A percentile compares a stretch with the other conserved stretches of the same genome.
Evolutionary conservation across 2,329 filamentous ascomycete species (phyloP).

Genomic region (Mollisiaceae sp.): DNA sequence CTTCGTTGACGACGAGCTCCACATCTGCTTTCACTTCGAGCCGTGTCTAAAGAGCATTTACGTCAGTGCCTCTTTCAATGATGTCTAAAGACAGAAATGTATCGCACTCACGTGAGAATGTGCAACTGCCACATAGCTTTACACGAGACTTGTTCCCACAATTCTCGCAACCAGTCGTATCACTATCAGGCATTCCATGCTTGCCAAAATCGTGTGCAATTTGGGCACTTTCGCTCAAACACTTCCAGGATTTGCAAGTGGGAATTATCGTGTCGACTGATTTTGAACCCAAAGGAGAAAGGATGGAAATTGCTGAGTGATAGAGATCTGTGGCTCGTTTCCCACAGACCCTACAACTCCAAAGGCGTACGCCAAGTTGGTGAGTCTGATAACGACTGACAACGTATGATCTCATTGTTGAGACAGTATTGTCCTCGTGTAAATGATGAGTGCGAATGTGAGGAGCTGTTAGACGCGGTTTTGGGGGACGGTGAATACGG

Average conservation of each 20-base stretch:
- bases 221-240: slow-evolving; percentile 8
- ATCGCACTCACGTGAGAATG: slow-evolving; percentile 17
- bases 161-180: slow-evolving; percentile 13
- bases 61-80: not conserved
- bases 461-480: not conserved
- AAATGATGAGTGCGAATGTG: not conserved
- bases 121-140: slow-evolving; percentile 16
- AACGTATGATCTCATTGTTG: slow-evolving; percentile 4
- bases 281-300: slow-evolving; percentile 11
- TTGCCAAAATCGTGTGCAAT: slow-evolving; percentile 19
- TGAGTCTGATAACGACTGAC: slow-evolving; percentile 14
- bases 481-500: not conserved
- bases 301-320: slow-evolving; percentile 13
- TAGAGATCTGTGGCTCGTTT: slow-evolving; percentile 11
- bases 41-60: not conserved
- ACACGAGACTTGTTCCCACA: slow-evolving; percentile 16
- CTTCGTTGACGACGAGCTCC: not conserved
- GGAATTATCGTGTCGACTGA: slow-evolving; percentile 9
- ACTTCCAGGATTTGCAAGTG: slow-evolving; percentile 14
- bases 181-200: not conserved
- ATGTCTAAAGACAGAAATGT: not conserved
- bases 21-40: not conserved
- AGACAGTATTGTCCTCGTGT: not conserved
- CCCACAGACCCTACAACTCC: slow-evolving; percentile 12
- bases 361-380: slow-evolving; percentile 8